phyloP scores from a whole-genome alignment of 768 basidiomycete species.

The Tulasnella sp. region DNA sequence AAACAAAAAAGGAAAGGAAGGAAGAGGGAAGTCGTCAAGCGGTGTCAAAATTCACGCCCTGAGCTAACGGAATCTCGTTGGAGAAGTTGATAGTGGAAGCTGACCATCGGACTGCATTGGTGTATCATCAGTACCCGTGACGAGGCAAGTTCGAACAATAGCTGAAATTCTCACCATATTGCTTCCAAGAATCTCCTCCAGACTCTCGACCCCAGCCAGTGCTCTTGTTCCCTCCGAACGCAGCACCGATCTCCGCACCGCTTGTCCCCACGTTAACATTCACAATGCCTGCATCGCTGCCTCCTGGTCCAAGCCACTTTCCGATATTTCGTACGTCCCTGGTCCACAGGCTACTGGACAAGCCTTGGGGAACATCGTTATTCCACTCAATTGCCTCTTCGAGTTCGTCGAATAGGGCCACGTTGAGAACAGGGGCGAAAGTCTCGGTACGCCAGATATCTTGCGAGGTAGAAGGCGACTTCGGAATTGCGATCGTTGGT shows the following conservation, averaged over 20 bases:
- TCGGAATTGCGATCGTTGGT: slow-evolving; percentile 74
- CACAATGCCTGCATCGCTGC: slow-evolving; percentile 87
- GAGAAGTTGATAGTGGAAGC: slow-evolving; percentile 91
- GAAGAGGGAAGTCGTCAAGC: too few relatives aligned
- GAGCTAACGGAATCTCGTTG: slow-evolving; percentile 79
- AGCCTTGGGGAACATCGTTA: slow-evolving; percentile 83
- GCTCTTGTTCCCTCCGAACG: slow-evolving; percentile 94
- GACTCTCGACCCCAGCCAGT: slow-evolving; percentile 94
- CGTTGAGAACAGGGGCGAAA: slow-evolving; percentile 85
- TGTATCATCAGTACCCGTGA: not conserved
- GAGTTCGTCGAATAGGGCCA: slow-evolving; percentile 75
- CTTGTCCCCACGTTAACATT: slow-evolving; percentile 71
- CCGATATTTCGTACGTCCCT: slow-evolving; percentile 74
- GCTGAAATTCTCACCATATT: slow-evolving; percentile 59
- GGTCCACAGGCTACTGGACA: slow-evolving; percentile 89
- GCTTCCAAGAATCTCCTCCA: slow-evolving; percentile 98
- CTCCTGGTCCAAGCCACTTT: slow-evolving; percentile 84
- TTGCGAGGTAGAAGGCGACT: slow-evolving; percentile 29
- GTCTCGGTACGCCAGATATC: slow-evolving; percentile 69
- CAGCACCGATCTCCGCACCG: slow-evolving; percentile 72
- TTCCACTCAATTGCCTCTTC: slow-evolving; percentile 86
- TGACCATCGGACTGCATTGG: slow-evolving; percentile 36
- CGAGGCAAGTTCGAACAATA: not conserved
- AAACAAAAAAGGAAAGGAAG: too few relatives aligned
- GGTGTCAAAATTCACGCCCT: slow-evolving; percentile 75